phyloP scores from a whole-genome alignment of 2,329 filamentous ascomycete species.

The Penicillium freii region DNA sequence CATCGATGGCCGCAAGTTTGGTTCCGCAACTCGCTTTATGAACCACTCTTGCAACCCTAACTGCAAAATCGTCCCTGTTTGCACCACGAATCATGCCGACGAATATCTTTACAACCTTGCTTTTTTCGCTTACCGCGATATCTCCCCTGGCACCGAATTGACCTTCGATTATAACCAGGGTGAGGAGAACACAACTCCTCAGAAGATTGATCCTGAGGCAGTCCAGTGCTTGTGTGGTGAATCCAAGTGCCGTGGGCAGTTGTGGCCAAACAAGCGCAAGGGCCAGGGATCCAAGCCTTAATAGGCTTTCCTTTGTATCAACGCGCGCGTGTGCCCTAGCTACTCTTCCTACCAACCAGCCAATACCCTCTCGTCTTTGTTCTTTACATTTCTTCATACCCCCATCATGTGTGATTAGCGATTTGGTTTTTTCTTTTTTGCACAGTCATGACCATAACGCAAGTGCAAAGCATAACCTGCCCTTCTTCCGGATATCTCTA shows the following conservation, averaged over 20 bases:
- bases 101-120: conserved; percentile 46
- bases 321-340: not conserved
- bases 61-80: conserved; percentile 45
- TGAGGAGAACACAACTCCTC: conserved; percentile 19
- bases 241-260: conserved; percentile 42
- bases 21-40: conserved; percentile 46
- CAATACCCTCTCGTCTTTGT: not conserved
- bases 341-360: not conserved
- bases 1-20: conserved; percentile 46
- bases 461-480: not conserved
- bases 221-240: conserved; percentile 47
- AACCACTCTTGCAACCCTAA: conserved; percentile 52
- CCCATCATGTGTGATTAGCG: not conserved
- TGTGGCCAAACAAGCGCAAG: conserved; percentile 45
- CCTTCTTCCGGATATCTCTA: not conserved
- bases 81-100: conserved; percentile 40
- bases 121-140: conserved; percentile 47
- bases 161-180: conserved; percentile 50
- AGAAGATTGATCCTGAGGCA: conserved; percentile 36
- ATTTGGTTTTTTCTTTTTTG: not conserved
- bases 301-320: not conserved
- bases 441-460: not conserved
- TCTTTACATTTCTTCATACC: not conserved
- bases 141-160: conserved; percentile 43
- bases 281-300: conserved; percentile 20